A percentile compares a stretch with the other conserved stretches of the same genome.
Evolutionary conservation across 495 filamentous ascomycete genomes (phyloP).

Genomic region (Aspergillus saccharolyticus): DNA sequence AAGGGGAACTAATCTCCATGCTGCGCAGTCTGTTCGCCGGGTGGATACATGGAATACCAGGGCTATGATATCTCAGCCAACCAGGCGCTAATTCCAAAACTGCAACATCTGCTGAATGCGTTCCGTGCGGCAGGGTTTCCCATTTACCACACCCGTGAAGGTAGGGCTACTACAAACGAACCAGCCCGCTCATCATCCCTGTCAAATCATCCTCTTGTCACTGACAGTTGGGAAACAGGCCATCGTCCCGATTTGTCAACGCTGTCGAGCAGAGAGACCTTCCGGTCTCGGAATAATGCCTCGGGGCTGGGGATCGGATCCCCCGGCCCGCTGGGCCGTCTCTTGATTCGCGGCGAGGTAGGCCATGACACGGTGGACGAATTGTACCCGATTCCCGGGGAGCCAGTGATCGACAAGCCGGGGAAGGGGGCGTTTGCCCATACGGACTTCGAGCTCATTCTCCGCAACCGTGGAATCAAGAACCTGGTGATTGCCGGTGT

Average conservation of each 20-base stretch:
- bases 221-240: constrained; percentile 36
- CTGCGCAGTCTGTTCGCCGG: constrained; percentile 49
- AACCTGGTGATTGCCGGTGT: constrained; percentile 64
- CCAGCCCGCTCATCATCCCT: background rate
- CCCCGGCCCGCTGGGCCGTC: constrained; percentile 55
- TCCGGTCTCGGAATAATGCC: constrained; percentile 50
- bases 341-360: constrained; percentile 58
- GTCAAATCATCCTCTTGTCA: background rate
- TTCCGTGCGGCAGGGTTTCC: constrained; percentile 57
- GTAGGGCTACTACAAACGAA: constrained; percentile 15
- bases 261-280: constrained; percentile 51
- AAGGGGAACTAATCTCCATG: background rate
- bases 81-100: constrained; percentile 50
- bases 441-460: constrained; percentile 57
- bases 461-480: constrained; percentile 59
- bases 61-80: constrained; percentile 52
- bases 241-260: constrained; percentile 59
- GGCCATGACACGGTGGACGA: constrained; percentile 61
- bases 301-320: constrained; percentile 56
- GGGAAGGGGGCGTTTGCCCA: constrained; percentile 62
- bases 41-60: constrained; percentile 56
- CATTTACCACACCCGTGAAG: constrained; percentile 64
- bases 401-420: constrained; percentile 65
- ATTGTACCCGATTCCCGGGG: constrained; percentile 48
- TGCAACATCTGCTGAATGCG: constrained; percentile 48